These are phyloP conservation scores for Mycena amicta DNA, from an alignment of 768 basidiomycete genomes.

Conservation along the genomic window DNA sequence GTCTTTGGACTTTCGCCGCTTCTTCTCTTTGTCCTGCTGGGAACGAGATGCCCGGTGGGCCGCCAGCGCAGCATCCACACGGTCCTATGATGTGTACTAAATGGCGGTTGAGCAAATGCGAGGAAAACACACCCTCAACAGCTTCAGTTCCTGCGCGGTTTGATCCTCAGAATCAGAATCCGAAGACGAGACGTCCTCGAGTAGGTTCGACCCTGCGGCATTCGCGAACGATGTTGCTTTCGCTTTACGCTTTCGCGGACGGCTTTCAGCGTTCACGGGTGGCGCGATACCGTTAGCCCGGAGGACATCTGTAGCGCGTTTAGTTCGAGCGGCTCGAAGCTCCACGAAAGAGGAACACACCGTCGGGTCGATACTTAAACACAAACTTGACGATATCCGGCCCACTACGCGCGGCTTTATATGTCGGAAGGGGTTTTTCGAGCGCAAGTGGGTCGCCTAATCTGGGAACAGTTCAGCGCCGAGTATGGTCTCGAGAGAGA, in stretches of 20 bases:
- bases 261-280: background rate
- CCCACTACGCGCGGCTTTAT: background rate
- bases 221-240: no score
- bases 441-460: background rate
- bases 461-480: background rate
- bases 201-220: no score
- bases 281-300: slow-evolving; percentile 14
- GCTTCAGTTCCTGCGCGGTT: background rate
- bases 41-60: background rate
- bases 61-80: background rate
- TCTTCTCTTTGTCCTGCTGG: background rate
- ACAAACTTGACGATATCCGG: slow-evolving; percentile 12
- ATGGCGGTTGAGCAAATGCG: no score
- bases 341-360: background rate
- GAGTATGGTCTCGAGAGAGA: background rate
- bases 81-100: no score
- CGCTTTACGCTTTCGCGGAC: slow-evolving; percentile 1
- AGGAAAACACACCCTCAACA: background rate
- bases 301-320: slow-evolving; percentile 7
- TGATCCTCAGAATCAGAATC: background rate
- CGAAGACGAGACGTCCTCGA: background rate
- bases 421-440: background rate
- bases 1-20: background rate
- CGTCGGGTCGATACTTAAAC: slow-evolving; percentile 18
- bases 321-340: background rate